phyloP scores from a whole-genome alignment of 208 protist genomes.

The Trypanosoma caninum region DNA sequence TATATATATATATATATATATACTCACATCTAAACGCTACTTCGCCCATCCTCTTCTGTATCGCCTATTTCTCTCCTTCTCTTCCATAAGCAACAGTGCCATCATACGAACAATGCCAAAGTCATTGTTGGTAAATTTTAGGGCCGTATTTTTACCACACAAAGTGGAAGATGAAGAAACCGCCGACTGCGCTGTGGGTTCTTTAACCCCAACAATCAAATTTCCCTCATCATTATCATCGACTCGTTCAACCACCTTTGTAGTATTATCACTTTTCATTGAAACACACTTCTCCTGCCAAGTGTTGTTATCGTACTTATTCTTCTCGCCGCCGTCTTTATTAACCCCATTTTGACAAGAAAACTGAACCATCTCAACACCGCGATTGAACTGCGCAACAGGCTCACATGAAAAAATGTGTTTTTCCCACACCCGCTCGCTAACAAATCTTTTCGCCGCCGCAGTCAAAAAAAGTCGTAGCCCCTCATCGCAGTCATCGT shows the following conservation, averaged over 20 bases:
- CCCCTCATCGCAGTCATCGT: not conserved
- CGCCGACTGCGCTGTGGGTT: not conserved
- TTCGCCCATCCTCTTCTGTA: not conserved
- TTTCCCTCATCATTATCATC: too few species aligned
- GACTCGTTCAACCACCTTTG: too few species aligned
- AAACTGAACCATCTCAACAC: too few species aligned
- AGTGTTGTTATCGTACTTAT: too few species aligned
- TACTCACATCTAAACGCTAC: not conserved
- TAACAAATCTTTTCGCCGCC: not conserved
- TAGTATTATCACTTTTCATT: too few species aligned
- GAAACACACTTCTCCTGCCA: too few species aligned
- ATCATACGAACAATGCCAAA: slow-evolving; percentile 1
- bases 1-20: slow-evolving; percentile 10
- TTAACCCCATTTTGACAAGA: too few species aligned
- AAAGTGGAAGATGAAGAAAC: not conserved
- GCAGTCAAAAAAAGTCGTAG: too few species aligned
- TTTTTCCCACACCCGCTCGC: not conserved
- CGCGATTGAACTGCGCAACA: too few species aligned
- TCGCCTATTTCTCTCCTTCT: slow-evolving; percentile 11
- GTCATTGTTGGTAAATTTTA: slow-evolving; percentile 16
- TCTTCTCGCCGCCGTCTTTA: too few species aligned
- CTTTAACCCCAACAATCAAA: too few species aligned
- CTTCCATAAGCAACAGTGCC: slow-evolving; percentile 11
- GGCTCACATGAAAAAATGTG: not conserved
- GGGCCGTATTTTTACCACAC: slow-evolving; percentile 2